Conservation (phyloP, 2,329 filamentous ascomycete species). For the Coleophoma crateriformis region DNA sequence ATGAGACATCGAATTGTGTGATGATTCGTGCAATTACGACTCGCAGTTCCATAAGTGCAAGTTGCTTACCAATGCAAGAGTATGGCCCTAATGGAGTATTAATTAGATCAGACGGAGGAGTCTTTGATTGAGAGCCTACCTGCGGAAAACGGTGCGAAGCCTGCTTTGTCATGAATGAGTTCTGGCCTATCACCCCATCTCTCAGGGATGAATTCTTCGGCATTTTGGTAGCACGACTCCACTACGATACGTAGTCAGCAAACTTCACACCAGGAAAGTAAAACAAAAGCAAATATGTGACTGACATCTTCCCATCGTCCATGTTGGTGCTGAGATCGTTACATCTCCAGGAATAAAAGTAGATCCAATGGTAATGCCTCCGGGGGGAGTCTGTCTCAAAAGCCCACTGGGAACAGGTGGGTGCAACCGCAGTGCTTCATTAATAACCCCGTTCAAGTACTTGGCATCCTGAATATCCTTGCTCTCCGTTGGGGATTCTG, state of each 20-base stretch:
- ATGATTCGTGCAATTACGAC: slow-evolving; percentile 9
- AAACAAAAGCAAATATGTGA: neutral
- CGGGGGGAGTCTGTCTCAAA: slow-evolving; percentile 29
- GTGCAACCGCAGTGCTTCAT: slow-evolving; percentile 32
- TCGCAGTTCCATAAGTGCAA: slow-evolving; percentile 15
- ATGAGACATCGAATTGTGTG: slow-evolving; percentile 9
- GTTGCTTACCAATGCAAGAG: slow-evolving; percentile 13
- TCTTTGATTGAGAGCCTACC: slow-evolving; percentile 8
- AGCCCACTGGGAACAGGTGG: slow-evolving; percentile 29
- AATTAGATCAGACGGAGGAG: no score
- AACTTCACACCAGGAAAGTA: no score
- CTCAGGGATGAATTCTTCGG: slow-evolving; percentile 15
- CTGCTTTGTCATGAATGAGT: slow-evolving; percentile 15
- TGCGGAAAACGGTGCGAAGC: slow-evolving; percentile 22
- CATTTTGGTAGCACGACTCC: slow-evolving; percentile 3
- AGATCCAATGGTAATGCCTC: slow-evolving; percentile 26
- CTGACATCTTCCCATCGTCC: slow-evolving; percentile 14
- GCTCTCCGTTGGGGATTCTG: neutral
- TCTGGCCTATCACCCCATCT: slow-evolving; percentile 15
- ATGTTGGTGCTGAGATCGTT: slow-evolving; percentile 2
- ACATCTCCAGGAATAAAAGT: slow-evolving; percentile 13
- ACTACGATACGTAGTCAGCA: neutral
- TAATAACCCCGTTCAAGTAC: slow-evolving; percentile 28
- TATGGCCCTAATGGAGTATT: slow-evolving; percentile 3
- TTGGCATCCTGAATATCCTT: slow-evolving; percentile 11